Evolutionary conservation across 163 green algal genomes (phyloP), one percentile per base, ranked within the genome.

Genomic region (Coccomyxa subellipsoidea): DNA sequence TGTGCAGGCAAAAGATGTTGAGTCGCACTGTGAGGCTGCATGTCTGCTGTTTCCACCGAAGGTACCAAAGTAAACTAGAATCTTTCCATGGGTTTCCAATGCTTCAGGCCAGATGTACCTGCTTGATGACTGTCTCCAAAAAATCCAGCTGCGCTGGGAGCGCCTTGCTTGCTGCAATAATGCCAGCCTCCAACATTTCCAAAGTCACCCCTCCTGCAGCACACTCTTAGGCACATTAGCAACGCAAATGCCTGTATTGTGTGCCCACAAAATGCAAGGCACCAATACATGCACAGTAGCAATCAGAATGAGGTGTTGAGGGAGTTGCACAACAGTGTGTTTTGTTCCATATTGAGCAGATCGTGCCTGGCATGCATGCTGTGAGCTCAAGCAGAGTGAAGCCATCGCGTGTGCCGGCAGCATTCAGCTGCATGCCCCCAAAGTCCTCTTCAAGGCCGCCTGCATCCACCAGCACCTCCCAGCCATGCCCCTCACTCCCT

Each of bases 391-490:
- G 76, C 0, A 89, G 92, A 0, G 94, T 97, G 77, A 98, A 89
- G 77, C 95, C 95, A 0, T 66, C 40, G 0, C 54, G 15, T 0
- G 91, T 97, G 73, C 94, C 94, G 32, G 92, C 91, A n/a, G 95
- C 85, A 79, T 94, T 96, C 82, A 97, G 94, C 84, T 97, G 89
- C 94, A 97, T 95, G 84, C 96, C 92, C 0, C 92, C 93, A 32
- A 94, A 69, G 35, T 88, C 81, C 69, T 95, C 91, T 83, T 98
- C 95, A 18, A 96, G 75, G 25, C 89, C 93, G 80, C 80, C 69
- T 7, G 80, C 77, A 69, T 92, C 88, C 0, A 73, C 75, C 39
- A 92, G 69, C 27, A 90, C 71, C 84, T 87, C 84, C 73, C 78
- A 77, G 47, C 47, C 4, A 6, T 7, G 15, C 4, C 15, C 47